A percentile compares a stretch with the other conserved stretches of the same genome.
Conservation (phyloP, 495 filamentous ascomycete genomes). For the Elaphomyces granulatus region DNA sequence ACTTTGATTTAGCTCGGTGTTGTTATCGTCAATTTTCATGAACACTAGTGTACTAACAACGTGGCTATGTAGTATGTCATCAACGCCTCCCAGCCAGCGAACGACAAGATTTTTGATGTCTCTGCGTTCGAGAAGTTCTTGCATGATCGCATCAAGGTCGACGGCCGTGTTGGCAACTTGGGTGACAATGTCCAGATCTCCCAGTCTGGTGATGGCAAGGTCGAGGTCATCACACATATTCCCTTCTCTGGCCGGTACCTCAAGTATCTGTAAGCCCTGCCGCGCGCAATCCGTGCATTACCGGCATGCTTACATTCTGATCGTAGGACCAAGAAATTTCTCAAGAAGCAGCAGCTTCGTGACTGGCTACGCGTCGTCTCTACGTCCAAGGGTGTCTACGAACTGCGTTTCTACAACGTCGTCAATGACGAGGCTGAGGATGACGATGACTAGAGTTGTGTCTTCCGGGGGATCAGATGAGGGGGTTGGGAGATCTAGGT, state of each 20-base stretch:
- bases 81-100: slow-evolving; percentile 92
- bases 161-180: slow-evolving; percentile 93
- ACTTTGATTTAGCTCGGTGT: no score
- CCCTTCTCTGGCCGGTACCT: slow-evolving; percentile 97
- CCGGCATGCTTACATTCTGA: slow-evolving; percentile 1
- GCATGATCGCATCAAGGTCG: slow-evolving; percentile 99
- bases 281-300: no score
- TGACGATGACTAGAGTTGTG: slow-evolving; percentile 70
- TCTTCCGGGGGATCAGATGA: no score
- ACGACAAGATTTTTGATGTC: slow-evolving; percentile 99
- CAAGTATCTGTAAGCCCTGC: slow-evolving; percentile 82
- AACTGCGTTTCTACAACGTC: slow-evolving; percentile 99
- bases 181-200: slow-evolving; percentile 85
- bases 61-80: slow-evolving; percentile 65
- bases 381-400: slow-evolving; percentile 92
- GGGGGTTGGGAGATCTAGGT: no score
- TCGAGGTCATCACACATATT: slow-evolving; percentile 94
- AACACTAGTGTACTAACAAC: no score
- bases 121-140: slow-evolving; percentile 98
- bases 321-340: slow-evolving; percentile 95
- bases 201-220: slow-evolving; percentile 84
- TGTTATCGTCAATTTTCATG: no score
- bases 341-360: slow-evolving; percentile 99
- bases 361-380: slow-evolving; percentile 99
- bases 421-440: slow-evolving; percentile 94